Evolutionary conservation across 2,329 filamentous ascomycete genomes (phyloP).

Genomic region (Diplocarpon mali): DNA sequence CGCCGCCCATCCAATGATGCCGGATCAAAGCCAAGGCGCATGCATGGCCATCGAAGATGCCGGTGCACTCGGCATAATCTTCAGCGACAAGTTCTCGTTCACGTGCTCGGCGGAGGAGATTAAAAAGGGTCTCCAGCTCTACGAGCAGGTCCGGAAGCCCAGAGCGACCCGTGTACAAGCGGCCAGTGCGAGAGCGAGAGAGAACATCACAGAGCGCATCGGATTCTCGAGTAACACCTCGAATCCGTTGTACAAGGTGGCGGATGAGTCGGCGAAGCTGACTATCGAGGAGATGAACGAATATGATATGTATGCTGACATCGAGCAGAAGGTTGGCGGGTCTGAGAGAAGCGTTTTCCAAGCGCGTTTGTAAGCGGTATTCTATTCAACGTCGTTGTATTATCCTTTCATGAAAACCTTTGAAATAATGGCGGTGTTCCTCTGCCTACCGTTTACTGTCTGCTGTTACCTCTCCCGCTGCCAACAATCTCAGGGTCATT

Average conservation of each 20-base stretch:
- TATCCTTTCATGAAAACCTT: no score
- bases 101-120: conserved; percentile 33
- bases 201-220: conserved; percentile 53
- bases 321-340: conserved; percentile 28
- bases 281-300: conserved; percentile 62
- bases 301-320: conserved; percentile 48
- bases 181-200: conserved; percentile 44
- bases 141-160: conserved; percentile 42
- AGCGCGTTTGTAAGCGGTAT: not conserved
- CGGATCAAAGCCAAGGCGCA: conserved; percentile 52
- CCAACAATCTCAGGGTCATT: no score
- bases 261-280: conserved; percentile 47
- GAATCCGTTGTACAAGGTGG: conserved; percentile 47
- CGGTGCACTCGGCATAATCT: conserved; percentile 29
- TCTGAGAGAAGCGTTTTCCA: not conserved
- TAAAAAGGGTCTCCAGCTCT: conserved; percentile 36
- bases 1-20: conserved; percentile 59
- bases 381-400: not conserved
- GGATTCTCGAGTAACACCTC: conserved; percentile 52
- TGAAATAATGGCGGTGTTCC: not conserved
- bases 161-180: conserved; percentile 45
- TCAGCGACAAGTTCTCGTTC: conserved; percentile 28
- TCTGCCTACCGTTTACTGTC: no score
- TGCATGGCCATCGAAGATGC: conserved; percentile 34
- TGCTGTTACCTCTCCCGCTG: no score